Conservation (phyloP, 2,329 filamentous ascomycete species). For the Nectriaceae sp. region DNA sequence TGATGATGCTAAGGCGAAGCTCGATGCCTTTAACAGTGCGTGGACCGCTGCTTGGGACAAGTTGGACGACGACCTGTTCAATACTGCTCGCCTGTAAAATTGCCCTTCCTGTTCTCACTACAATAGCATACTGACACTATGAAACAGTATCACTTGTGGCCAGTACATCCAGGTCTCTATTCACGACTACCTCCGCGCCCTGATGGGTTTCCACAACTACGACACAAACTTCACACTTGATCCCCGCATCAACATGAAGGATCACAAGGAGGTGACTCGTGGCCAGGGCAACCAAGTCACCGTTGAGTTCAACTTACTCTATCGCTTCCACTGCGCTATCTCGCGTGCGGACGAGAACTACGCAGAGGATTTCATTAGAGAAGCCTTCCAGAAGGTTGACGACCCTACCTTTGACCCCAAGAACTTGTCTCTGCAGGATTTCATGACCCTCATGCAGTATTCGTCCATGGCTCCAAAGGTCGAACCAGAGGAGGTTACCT, state of each 20-base stretch:
- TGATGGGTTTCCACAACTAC: slow-evolving; percentile 60
- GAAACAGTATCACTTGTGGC: slow-evolving; percentile 45
- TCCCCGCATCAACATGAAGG: slow-evolving; percentile 60
- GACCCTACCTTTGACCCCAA: slow-evolving; percentile 52
- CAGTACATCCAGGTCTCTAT: slow-evolving; percentile 59
- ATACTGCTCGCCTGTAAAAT: slow-evolving; percentile 49
- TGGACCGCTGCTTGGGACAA: slow-evolving; percentile 36
- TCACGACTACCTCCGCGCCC: slow-evolving; percentile 62
- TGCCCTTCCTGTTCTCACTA: not conserved
- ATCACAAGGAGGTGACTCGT: slow-evolving; percentile 49
- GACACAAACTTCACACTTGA: slow-evolving; percentile 64
- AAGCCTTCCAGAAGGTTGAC: slow-evolving; percentile 40
- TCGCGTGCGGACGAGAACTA: slow-evolving; percentile 62
- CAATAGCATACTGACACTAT: not conserved
- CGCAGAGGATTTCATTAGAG: slow-evolving; percentile 56
- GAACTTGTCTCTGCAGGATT: slow-evolving; percentile 29
- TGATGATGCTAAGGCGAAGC: not conserved
- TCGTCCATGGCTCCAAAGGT: not conserved
- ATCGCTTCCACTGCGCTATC: slow-evolving; percentile 65
- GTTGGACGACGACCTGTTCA: slow-evolving; percentile 56
- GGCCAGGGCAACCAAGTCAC: slow-evolving; percentile 68
- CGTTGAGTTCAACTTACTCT: slow-evolving; percentile 69
- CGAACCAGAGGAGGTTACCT: not conserved
- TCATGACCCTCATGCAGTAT: not conserved
- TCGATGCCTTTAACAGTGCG: not conserved